A percentile compares a stretch with the other conserved stretches of the same genome.
These are phyloP conservation scores for Podospora didyma DNA, from an alignment of 495 filamentous ascomycete species.

Conservation along the genomic window DNA sequence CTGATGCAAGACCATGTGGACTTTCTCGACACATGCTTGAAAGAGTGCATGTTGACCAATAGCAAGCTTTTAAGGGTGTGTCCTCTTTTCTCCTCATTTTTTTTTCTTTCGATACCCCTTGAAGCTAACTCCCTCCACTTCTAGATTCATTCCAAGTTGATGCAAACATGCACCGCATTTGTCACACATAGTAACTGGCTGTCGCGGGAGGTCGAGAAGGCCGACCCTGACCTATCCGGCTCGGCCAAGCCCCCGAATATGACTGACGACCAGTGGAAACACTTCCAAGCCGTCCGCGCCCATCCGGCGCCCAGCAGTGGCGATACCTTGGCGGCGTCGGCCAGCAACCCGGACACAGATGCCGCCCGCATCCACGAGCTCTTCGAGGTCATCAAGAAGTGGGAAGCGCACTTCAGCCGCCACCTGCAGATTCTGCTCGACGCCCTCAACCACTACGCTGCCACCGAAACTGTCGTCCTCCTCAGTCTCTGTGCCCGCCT, in stretches of 20 bases:
- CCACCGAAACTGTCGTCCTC: constrained; percentile 93
- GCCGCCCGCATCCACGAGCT: constrained; percentile 64
- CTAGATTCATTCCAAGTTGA: constrained; percentile 92
- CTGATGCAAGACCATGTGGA: constrained; percentile 99
- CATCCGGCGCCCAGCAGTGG: constrained; percentile 19
- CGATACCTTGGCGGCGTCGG: background rate
- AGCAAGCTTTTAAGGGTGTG: constrained; percentile 83
- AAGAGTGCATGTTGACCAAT: constrained; percentile 98
- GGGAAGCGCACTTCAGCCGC: constrained; percentile 85
- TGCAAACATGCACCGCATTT: constrained; percentile 89
- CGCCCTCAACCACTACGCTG: constrained; percentile 92
- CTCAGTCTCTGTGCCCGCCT: constrained; percentile 77
- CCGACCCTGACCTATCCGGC: constrained; percentile 67
- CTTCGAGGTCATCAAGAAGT: constrained; percentile 77
- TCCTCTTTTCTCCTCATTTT: background rate
- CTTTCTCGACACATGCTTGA: constrained; percentile 94
- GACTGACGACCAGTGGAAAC: constrained; percentile 50
- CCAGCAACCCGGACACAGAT: background rate
- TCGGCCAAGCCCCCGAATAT: constrained; percentile 47
- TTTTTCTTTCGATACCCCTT: background rate
- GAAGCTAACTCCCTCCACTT: background rate
- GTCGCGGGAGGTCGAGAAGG: constrained; percentile 69
- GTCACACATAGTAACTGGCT: constrained; percentile 79
- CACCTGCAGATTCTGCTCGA: constrained; percentile 91
- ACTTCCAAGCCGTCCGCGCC: constrained; percentile 37